Evolutionary conservation across 106 monocot genomes (phyloP).

Genomic region (Chionographis japonica): DNA sequence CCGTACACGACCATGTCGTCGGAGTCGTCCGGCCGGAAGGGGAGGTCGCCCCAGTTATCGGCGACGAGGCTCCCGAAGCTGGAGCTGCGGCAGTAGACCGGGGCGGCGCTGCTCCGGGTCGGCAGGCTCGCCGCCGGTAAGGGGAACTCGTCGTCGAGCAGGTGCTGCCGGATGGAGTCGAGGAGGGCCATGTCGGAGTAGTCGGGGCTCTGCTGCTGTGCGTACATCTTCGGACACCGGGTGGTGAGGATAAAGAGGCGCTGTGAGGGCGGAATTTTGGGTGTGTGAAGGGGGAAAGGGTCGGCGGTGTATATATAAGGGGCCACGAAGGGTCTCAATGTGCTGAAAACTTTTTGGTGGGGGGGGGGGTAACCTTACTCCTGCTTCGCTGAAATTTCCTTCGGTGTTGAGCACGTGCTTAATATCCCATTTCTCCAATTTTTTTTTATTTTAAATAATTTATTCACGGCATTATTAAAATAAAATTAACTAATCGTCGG

Average conservation of each 20-base stretch:
- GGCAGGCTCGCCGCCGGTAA: not conserved
- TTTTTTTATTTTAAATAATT: no score
- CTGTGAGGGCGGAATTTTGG: not conserved
- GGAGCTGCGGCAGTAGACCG: conserved; percentile 34
- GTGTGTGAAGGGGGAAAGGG: no score
- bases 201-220: no score
- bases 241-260: no score
- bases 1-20: conserved; percentile 87
- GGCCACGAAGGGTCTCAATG: not conserved
- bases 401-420: no score
- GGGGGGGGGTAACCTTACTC: not conserved
- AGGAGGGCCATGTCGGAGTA: conserved; percentile 16
- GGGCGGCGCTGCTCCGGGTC: no score
- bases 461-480: no score
- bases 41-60: conserved; percentile 63
- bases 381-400: not conserved
- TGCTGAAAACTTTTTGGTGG: not conserved
- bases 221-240: not conserved
- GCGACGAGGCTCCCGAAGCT: conserved; percentile 75
- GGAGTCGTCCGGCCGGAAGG: conserved; percentile 71
- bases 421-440: no score
- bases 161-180: conserved; percentile 30
- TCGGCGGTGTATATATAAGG: no score
- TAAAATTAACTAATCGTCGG: no score
- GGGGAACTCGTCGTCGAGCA: conserved; percentile 27